These are phyloP conservation scores for Talinum fruticosum DNA, from an alignment of 148 eudicot genomes.

Conservation along the genomic window DNA sequence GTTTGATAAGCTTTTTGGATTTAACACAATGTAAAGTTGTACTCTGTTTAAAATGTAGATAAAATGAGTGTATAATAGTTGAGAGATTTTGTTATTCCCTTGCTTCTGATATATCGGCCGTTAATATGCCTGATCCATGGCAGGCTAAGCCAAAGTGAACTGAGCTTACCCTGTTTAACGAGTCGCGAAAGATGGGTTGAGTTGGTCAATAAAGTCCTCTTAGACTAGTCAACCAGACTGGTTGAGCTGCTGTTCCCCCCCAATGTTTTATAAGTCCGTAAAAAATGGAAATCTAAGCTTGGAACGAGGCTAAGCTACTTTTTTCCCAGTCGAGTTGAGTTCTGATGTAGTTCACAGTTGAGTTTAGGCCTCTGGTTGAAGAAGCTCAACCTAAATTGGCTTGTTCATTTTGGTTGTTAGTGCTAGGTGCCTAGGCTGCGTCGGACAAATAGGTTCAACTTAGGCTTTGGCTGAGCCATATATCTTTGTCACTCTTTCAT, in stretches of 20 bases:
- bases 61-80: conserved; percentile 26
- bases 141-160: not conserved
- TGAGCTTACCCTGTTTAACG: not conserved
- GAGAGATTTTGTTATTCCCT: not conserved
- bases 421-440: too few species aligned
- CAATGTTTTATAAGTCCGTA: too few species aligned
- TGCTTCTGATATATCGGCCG: not conserved
- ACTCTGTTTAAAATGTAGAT: conserved; percentile 25
- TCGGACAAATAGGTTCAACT: too few species aligned
- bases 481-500: too few species aligned
- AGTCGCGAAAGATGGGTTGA: not conserved
- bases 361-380: not conserved
- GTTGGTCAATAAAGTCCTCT: too few species aligned
- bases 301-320: too few species aligned
- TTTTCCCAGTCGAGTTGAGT: too few species aligned
- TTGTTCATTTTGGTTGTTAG: too few species aligned
- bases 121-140: not conserved
- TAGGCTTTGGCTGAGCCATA: too few species aligned
- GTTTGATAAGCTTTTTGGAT: conserved; percentile 12
- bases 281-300: too few species aligned
- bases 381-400: not conserved
- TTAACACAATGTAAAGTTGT: conserved; percentile 32
- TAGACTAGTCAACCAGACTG: not conserved
- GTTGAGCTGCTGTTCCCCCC: not conserved
- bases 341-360: too few species aligned